Base-by-base conservation (phyloP, 495 filamentous ascomycete genomes). In the Xylaria flabelliformis region DNA sequence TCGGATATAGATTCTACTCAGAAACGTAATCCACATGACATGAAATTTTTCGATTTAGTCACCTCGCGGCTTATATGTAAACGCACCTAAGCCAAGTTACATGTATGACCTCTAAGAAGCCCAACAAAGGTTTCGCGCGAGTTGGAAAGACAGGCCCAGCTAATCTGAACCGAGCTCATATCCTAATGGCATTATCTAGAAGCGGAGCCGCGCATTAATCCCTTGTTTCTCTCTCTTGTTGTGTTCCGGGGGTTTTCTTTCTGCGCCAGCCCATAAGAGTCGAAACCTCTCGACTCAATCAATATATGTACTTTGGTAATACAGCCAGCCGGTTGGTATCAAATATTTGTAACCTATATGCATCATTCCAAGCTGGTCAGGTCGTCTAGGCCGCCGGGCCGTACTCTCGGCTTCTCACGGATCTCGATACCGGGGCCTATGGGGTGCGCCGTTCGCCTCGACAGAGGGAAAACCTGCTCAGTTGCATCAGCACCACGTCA, bases 361-460 rank as follows among this genome's bases (percentile, higher is more conserved):
- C 58, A 19, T 82, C 75, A 89, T 72, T 89, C 87, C 74, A 89
- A 48, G 73, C 84, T 87, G 5, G 84, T 83, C 50, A 87, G 72
- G 67, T 88, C 85, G 51, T 84, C 78, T 39, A 85, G 71, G 29
- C 69, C 24, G 29, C 66, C 72, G 63, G 78, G 74, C 71, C 80
- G 72, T 68, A 77, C 69, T 75, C 75, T 80, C 72, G 76, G 74
- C 73, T 79, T 81, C 1, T 83, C 82, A 9, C 82, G 80, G 41
- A 83, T 81, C 68, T 88, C 87, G 67, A 89, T 86, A 5, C 87
- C 87, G 15, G 86, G 86, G 0, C 86, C 87, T 74, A 87, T 80
- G 19, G 86, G 65, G 46, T 86, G 85, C 32, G 81, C 77, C 75
- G 75, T 77, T 74, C 83, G 77, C 44, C 84, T 79, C 5, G 82